These are phyloP conservation scores for Acer negundo DNA, from an alignment of 345 rosid species.

Conservation along the genomic window DNA sequence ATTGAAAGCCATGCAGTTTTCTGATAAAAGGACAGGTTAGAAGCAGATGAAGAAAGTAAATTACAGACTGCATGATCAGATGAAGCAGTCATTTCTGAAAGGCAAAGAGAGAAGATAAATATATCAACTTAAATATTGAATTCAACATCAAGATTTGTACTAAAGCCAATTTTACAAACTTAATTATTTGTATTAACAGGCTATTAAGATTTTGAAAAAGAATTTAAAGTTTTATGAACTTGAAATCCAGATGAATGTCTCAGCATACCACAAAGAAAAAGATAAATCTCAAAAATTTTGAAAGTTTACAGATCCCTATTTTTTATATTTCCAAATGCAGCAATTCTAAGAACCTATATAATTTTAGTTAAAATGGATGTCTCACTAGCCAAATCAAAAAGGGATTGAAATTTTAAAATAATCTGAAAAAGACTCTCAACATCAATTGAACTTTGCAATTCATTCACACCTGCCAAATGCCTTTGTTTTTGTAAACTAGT, in stretches of 20 bases:
- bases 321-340: too few relatives aligned
- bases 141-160: not conserved
- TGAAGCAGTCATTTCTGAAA: not conserved
- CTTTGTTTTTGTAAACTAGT: not conserved
- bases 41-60: not conserved
- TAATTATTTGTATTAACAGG: too few relatives aligned
- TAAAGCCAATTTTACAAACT: not conserved
- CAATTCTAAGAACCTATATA: too few relatives aligned
- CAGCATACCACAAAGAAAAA: too few relatives aligned
- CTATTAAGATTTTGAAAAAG: too few relatives aligned
- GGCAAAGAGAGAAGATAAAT: not conserved
- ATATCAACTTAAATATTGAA: not conserved
- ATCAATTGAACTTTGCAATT: not conserved
- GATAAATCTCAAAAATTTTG: too few relatives aligned
- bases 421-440: not conserved
- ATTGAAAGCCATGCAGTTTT: constrained; percentile 87
- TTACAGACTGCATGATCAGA: not conserved
- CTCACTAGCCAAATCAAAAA: not conserved
- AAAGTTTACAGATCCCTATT: too few relatives aligned
- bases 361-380: too few relatives aligned
- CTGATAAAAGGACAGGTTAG: constrained; percentile 44
- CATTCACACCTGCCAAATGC: not conserved
- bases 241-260: too few relatives aligned
- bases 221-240: too few relatives aligned
- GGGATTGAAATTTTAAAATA: not conserved